Conservation (phyloP, 2,329 filamentous ascomycete species). For the Fusarium acutatum region DNA sequence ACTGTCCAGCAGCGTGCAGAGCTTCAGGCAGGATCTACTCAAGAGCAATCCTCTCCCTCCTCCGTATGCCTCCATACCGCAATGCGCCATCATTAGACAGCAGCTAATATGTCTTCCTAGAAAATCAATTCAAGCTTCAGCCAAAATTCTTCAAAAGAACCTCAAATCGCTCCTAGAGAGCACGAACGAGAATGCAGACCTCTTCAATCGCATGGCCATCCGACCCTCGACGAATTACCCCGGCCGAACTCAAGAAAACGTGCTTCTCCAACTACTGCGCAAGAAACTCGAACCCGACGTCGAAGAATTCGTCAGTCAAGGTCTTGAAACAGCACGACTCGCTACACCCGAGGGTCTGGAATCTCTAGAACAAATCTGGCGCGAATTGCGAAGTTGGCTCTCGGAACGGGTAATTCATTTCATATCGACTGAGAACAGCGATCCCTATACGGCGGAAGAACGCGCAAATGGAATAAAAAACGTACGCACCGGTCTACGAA, state of each 20-base stretch:
- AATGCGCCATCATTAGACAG: not conserved
- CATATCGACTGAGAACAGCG: slow-evolving; percentile 56
- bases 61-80: slow-evolving; percentile 57
- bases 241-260: slow-evolving; percentile 70
- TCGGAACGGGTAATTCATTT: slow-evolving; percentile 52
- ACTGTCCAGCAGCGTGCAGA: slow-evolving; percentile 73
- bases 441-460: slow-evolving; percentile 78
- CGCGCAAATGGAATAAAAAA: slow-evolving; percentile 70
- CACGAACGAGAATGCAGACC: slow-evolving; percentile 69
- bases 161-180: slow-evolving; percentile 72
- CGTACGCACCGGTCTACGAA: slow-evolving; percentile 75
- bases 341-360: slow-evolving; percentile 55
- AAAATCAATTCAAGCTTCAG: slow-evolving; percentile 75
- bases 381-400: slow-evolving; percentile 53
- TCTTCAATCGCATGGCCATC: slow-evolving; percentile 75
- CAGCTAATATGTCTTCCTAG: slow-evolving; percentile 51
- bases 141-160: slow-evolving; percentile 75
- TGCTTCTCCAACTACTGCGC: slow-evolving; percentile 75
- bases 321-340: slow-evolving; percentile 57
- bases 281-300: slow-evolving; percentile 85
- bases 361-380: slow-evolving; percentile 66
- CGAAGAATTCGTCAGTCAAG: slow-evolving; percentile 75
- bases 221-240: slow-evolving; percentile 82
- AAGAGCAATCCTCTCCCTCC: slow-evolving; percentile 72
- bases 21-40: slow-evolving; percentile 68